phyloP scores from a whole-genome alignment of 169 alveolate species.

The Eimeria mitis region DNA sequence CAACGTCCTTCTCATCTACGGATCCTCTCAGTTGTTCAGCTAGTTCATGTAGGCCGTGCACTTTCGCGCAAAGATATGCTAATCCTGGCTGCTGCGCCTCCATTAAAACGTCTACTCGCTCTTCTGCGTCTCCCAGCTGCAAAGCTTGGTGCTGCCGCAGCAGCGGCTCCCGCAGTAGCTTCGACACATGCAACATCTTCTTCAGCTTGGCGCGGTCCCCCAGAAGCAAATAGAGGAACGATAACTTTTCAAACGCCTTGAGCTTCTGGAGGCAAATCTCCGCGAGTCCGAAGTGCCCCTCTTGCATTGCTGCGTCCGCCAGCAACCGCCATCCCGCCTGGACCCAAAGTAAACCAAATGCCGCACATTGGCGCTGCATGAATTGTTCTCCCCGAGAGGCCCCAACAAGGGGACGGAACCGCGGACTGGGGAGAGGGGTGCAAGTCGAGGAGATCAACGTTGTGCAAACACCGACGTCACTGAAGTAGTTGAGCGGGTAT shows the following conservation, averaged over 20 bases:
- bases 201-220: constrained; percentile 88
- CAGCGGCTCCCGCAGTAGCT: constrained; percentile 90
- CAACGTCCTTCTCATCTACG: constrained; percentile 78
- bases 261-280: constrained; percentile 94
- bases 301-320: constrained; percentile 88
- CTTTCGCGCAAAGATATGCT: constrained; percentile 90
- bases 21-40: constrained; percentile 80
- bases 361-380: background rate
- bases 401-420: background rate
- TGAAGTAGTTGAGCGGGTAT: background rate
- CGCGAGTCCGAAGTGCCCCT: constrained; percentile 93
- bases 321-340: constrained; percentile 82
- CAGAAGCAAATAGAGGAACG: constrained; percentile 91
- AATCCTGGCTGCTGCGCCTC: constrained; percentile 93
- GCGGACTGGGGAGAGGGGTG: background rate
- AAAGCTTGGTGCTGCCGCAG: constrained; percentile 92
- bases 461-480: background rate
- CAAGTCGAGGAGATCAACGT: background rate
- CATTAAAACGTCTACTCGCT: constrained; percentile 93
- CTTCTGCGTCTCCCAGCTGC: constrained; percentile 92
- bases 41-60: constrained; percentile 85
- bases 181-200: constrained; percentile 90
- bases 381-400: background rate
- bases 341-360: background rate
- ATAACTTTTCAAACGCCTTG: constrained; percentile 91